Evolutionary conservation across 2,329 filamentous ascomycete genomes (phyloP), one percentile per base, ranked within the genome.

Genomic region (Helicocarpus griseus): DNA sequence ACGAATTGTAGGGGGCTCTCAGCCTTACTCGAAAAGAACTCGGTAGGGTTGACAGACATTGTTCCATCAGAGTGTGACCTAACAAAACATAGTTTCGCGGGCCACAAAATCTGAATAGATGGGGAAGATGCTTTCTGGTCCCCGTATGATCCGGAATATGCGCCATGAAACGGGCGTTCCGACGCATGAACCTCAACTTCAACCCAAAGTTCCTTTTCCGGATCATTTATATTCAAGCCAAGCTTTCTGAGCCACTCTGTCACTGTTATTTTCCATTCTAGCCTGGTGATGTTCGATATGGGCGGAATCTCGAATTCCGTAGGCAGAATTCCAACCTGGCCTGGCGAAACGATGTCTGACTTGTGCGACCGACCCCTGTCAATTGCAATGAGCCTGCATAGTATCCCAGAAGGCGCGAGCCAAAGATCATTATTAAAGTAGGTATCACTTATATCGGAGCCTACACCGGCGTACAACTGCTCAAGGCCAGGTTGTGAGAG

Each of bases 41-140:
- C 53, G 2, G 58, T 43, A 45, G 46, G 56, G 39, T 61, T 59
- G 36, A 54, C 54, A 17, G 51, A n/a, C 50, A 54, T 43, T 55
- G 49, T 9, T 21, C 53, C 47, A 5, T 50, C 47, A 44, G 61
- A 56, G n/a, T 56, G 62, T 39, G 57, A 57, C 46, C 69, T 65
- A 51, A 57, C 61, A 55, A 74, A 74, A 57, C 69, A 73, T 53
- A 70, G 68, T 21, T 63, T 60, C 28, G 69, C 67, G 19, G 72
- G 72, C 72, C 72, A 75, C 48, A 72, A 59, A 49, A 73, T 66
- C 22, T 68, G 67, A 56, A 68, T 71, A 54, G 70, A 60, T 62
- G 52, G 67, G 58, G 60, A 60, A 49, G 51, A 55, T 52, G 62
- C 61, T 44, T 62, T 60, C 52, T 60, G 39, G 11, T 14, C 62